These are phyloP conservation scores for Blastobotrys petasosporus DNA, from an alignment of 1,139 yeast species.

Conservation along the genomic window DNA sequence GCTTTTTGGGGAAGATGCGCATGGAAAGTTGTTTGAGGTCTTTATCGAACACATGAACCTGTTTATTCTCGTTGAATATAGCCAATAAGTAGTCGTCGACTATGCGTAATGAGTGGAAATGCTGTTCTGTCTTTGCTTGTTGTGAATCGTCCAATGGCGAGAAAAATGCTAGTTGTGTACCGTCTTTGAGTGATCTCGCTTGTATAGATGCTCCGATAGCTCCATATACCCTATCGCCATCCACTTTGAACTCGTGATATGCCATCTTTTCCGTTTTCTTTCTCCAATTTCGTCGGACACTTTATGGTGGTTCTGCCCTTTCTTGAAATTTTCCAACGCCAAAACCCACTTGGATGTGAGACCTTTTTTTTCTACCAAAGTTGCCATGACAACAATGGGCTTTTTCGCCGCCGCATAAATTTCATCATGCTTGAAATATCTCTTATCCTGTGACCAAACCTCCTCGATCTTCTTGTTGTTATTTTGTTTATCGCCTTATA, in stretches of 20 bases:
- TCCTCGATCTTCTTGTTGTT: background rate
- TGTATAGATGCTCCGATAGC: conserved; percentile 9
- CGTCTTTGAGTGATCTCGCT: background rate
- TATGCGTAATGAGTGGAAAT: conserved; percentile 53
- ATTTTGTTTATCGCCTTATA: too few relatives aligned
- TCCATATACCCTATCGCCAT: conserved; percentile 2
- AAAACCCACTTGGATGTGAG: background rate
- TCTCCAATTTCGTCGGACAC: background rate
- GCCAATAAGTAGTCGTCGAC: conserved; percentile 55
- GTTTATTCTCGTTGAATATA: conserved; percentile 78
- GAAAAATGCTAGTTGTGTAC: background rate
- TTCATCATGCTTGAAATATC: background rate
- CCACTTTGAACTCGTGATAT: conserved; percentile 10
- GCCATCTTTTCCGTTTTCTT: conserved; percentile 1
- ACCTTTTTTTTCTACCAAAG: too few relatives aligned
- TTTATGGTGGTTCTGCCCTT: too few relatives aligned
- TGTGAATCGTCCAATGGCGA: background rate
- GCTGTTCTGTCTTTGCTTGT: background rate
- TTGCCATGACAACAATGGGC: too few relatives aligned
- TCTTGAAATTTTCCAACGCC: background rate
- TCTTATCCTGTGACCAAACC: background rate
- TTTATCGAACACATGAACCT: conserved; percentile 43
- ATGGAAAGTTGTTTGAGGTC: conserved; percentile 51
- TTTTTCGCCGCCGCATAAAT: too few relatives aligned
- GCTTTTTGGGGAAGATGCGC: conserved; percentile 82